Conservation (phyloP, 208 protist genomes). For the Acanthamoeba healyi region DNA sequence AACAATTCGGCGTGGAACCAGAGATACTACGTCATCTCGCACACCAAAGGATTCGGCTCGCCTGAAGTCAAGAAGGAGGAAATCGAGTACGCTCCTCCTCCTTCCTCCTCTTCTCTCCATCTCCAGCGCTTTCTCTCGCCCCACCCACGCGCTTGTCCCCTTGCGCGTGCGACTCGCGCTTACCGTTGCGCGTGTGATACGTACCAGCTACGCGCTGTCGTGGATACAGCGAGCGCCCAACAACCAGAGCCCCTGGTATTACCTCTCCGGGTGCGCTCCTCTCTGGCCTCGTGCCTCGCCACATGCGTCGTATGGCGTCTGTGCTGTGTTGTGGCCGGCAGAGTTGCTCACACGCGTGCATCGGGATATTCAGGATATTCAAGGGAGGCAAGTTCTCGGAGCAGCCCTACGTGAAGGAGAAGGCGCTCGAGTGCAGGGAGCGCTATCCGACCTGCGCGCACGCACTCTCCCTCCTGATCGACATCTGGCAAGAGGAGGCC, state of each 20-base stretch:
- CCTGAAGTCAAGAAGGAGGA: slow-evolving; percentile 23
- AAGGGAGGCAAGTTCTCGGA: slow-evolving; percentile 8
- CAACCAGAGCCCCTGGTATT: slow-evolving; percentile 60
- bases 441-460: slow-evolving; percentile 38
- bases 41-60: not conserved
- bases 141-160: no score
- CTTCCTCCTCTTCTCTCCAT: not conserved
- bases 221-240: slow-evolving; percentile 38
- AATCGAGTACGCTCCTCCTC: slow-evolving; percentile 2
- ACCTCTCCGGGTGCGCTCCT: not conserved
- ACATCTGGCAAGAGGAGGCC: slow-evolving; percentile 32
- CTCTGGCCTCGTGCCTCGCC: no score
- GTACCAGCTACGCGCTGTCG: slow-evolving; percentile 29
- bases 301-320: no score
- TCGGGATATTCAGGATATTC: not conserved
- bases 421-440: not conserved
- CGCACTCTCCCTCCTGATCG: not conserved
- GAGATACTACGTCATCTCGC: slow-evolving; percentile 88
- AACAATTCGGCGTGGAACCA: slow-evolving; percentile 95
- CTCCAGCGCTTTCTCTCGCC: no score
- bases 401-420: slow-evolving; percentile 15
- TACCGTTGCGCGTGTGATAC: no score
- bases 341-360: no score
- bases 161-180: no score
- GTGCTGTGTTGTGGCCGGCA: no score